Evolutionary conservation across 2,329 filamentous ascomycete genomes (phyloP).

Genomic region (Arthrobotrys entomopaga): DNA sequence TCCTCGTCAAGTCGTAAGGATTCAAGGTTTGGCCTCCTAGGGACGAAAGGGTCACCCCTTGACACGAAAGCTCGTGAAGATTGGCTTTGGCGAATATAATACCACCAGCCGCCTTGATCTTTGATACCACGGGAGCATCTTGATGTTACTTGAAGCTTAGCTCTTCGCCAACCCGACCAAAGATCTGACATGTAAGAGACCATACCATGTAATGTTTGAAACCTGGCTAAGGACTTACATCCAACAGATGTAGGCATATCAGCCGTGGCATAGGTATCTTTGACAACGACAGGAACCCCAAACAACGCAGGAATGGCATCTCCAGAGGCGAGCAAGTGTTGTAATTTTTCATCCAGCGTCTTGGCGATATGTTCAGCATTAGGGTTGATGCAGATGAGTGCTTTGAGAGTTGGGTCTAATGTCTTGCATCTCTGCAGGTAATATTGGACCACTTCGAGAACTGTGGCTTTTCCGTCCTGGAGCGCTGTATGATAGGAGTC

Average conservation of each 20-base stretch:
- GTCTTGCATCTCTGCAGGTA: conserved; percentile 14
- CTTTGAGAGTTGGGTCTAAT: conserved; percentile 15
- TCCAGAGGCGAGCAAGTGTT: conserved; percentile 13
- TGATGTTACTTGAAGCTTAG: neutral
- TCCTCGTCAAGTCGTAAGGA: conserved; percentile 73
- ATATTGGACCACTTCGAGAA: conserved; percentile 11
- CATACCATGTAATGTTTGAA: conserved; percentile 61
- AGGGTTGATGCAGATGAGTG: conserved; percentile 27
- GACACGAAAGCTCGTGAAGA: conserved; percentile 72
- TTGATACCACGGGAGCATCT: conserved; percentile 67
- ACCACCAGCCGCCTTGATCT: conserved; percentile 67
- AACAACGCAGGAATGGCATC: conserved; percentile 64
- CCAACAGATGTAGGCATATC: conserved; percentile 71
- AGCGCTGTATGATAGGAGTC: conserved; percentile 15
- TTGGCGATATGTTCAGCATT: conserved; percentile 22
- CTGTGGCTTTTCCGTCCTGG: neutral
- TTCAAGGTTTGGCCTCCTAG: conserved; percentile 73
- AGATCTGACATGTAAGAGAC: neutral
- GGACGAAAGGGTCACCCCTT: conserved; percentile 72
- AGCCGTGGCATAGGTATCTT: conserved; percentile 72
- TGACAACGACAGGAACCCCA: conserved; percentile 71
- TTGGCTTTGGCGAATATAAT: conserved; percentile 72
- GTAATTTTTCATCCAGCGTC: conserved; percentile 20
- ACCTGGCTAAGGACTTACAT: conserved; percentile 65
- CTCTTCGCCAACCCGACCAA: neutral